Percentiles rank a stretch among this genome's conserved stretches.
These are phyloP conservation scores for Coemansia guatemalensis DNA, from an alignment of 192 early-diverging fungal genomes.

Conservation along the genomic window DNA sequence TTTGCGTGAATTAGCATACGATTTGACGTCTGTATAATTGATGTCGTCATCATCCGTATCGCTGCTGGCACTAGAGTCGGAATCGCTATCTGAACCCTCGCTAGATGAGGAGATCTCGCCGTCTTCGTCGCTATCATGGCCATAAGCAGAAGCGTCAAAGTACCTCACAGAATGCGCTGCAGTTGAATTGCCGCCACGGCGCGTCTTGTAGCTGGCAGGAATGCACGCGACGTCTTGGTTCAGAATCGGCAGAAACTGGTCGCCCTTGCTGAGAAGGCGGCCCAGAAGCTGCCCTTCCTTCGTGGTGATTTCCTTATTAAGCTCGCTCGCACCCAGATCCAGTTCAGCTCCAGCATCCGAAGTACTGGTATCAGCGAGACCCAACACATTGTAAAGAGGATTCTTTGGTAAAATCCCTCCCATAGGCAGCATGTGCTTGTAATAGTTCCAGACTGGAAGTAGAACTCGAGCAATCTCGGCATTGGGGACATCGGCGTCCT, in stretches of 20 bases:
- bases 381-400: constrained; percentile 15
- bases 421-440: constrained; percentile 6
- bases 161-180: constrained; percentile 8
- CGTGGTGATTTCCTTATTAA: constrained; percentile 1
- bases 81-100: neutral
- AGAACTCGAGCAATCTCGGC: constrained; percentile 14
- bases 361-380: neutral
- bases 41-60: neutral
- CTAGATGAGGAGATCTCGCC: constrained; percentile 4
- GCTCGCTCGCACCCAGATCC: neutral
- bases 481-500: neutral
- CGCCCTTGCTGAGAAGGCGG: constrained; percentile 1
- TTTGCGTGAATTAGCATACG: neutral
- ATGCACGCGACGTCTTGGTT: constrained; percentile 17
- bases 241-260: constrained; percentile 22
- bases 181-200: neutral
- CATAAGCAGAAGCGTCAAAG: constrained; percentile 6
- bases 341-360: neutral
- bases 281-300: neutral
- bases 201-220: neutral
- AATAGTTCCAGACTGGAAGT: constrained; percentile 18
- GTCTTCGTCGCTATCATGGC: neutral
- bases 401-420: constrained; percentile 2
- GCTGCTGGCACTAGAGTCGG: neutral
- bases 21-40: neutral